A percentile compares a stretch with the other conserved stretches of the same genome.
Evolutionary conservation across 1,139 yeast species (phyloP).

Genomic region (Magnusiomyces sp.): DNA sequence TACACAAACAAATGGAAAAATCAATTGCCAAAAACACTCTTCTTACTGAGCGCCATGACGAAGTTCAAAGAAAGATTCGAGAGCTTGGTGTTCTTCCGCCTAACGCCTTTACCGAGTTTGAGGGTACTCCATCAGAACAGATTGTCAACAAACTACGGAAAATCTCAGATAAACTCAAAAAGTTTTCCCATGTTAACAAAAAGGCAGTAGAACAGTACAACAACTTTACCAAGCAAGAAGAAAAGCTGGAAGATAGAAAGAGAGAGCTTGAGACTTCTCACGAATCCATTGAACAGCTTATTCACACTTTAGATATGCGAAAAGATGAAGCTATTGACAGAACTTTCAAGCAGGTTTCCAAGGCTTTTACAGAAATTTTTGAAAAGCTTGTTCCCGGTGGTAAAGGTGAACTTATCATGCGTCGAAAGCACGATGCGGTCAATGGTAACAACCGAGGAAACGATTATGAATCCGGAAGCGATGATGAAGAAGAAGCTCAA

Average conservation of each 20-base stretch:
- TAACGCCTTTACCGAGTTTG: constrained; percentile 56
- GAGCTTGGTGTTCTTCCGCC: constrained; percentile 86
- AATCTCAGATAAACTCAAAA: constrained; percentile 50
- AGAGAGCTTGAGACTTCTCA: constrained; percentile 64
- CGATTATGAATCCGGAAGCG: constrained; percentile 21
- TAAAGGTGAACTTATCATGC: constrained; percentile 64
- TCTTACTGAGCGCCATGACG: constrained; percentile 56
- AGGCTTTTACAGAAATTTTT: constrained; percentile 65
- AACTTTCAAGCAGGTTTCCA: constrained; percentile 70
- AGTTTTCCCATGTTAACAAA: constrained; percentile 74
- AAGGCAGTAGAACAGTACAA: constrained; percentile 83
- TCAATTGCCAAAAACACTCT: constrained; percentile 56
- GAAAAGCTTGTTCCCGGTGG: constrained; percentile 80
- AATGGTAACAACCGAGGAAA: constrained; percentile 16
- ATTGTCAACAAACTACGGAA: constrained; percentile 48
- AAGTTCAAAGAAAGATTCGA: constrained; percentile 62
- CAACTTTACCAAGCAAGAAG: constrained; percentile 66
- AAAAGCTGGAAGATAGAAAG: constrained; percentile 52
- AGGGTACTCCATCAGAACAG: constrained; percentile 41
- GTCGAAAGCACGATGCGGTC: constrained; percentile 33
- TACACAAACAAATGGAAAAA: constrained; percentile 59
- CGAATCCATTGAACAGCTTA: constrained; percentile 63
- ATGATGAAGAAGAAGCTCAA: constrained; percentile 21
- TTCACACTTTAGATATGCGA: constrained; percentile 62
- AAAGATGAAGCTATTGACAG: constrained; percentile 76